Base-by-base conservation (phyloP, 1,284 basidiomycete genomes). In the Ceratorhiza oryzae-sativae region DNA sequence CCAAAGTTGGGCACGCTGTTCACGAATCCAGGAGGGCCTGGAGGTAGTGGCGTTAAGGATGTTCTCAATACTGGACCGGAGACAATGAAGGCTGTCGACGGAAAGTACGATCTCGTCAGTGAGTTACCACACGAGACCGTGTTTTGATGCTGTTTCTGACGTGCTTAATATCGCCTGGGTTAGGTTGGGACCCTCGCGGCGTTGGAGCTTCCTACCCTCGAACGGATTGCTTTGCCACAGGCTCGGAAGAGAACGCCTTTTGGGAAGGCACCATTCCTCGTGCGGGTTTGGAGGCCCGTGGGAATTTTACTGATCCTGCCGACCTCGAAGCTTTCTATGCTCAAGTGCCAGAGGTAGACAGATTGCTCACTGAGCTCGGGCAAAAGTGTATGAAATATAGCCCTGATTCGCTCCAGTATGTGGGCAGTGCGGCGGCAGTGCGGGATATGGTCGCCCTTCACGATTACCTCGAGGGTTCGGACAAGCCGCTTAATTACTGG, bases 401-500 rank as follows among this genome's bases (percentile, higher is more conserved):
- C 34, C 48, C 34, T 0, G 23, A 67, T 39, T 42, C 51, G 10
- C 42, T 67, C 45, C 48, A 67, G 49, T 67, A 67, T 32, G 36
- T 67, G 30, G 62, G 62, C 1, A 67, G 45, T 13, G 48, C 62
- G 0, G 62, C 62, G 12, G 65, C 61, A 8, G 72, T 73, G 3
- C 25, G 72, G 1, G 75, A 75, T 62, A 62, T 75, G 59, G 68
- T 75, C 3, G 55, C 75, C n/a, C 10, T 76, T 1, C 49, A 72
- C 12, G 75, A 76, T 41, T 55, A 36, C 23, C 34, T 76, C 12
- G 75, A 73, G 20, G 73, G 74, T 3, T 23, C 65, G 36, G 51
- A 56, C 20, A 72, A 70, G 45, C 67, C 55, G 1, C 36, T 76
- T 6, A 62, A 75, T 41, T 75, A 73, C 23, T 76, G 71, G 62